These are phyloP conservation scores for Entrophospora sp. DNA, from an alignment of 192 early-diverging fungal genomes.

Conservation along the genomic window DNA sequence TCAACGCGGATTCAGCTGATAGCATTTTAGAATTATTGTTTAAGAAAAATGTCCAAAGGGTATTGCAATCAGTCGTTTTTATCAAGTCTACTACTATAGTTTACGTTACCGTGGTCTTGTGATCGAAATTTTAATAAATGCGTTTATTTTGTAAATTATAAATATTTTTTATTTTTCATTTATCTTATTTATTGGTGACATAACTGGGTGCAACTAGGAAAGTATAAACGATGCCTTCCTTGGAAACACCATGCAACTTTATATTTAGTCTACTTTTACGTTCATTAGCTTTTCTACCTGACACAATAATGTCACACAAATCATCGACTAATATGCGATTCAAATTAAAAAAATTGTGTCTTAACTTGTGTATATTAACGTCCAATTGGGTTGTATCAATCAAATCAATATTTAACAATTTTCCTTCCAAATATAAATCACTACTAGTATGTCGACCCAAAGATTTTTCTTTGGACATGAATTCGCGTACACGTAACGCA, in stretches of 20 bases:
- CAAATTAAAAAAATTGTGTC: conserved; percentile 34
- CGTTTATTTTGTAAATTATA: too few species aligned
- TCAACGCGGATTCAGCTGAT: too few species aligned
- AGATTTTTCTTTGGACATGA: conserved; percentile 22
- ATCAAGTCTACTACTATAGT: too few species aligned
- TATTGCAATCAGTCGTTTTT: too few species aligned
- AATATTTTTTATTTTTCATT: too few species aligned
- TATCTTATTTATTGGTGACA: conserved; percentile 31
- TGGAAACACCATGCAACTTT: conserved; percentile 17
- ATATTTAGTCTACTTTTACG: conserved; percentile 24
- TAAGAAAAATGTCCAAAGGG: too few species aligned
- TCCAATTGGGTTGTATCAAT: conserved; percentile 35
- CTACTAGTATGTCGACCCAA: conserved; percentile 25
- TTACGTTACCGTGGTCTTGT: too few species aligned
- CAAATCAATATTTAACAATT: conserved; percentile 30
- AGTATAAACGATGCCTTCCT: conserved; percentile 30
- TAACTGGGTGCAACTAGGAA: conserved; percentile 36
- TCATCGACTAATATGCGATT: conserved; percentile 35
- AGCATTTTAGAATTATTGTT: too few species aligned
- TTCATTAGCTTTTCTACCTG: conserved; percentile 27
- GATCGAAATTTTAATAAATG: too few species aligned
- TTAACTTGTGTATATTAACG: conserved; percentile 33
- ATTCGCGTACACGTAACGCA: conserved; percentile 12
- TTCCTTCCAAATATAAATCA: conserved; percentile 19
- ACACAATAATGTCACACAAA: conserved; percentile 29